Evolutionary conservation across 2,329 filamentous ascomycete species (phyloP), one percentile per base, ranked within the genome.

Genomic region (Fusarium chlamydosporum): DNA sequence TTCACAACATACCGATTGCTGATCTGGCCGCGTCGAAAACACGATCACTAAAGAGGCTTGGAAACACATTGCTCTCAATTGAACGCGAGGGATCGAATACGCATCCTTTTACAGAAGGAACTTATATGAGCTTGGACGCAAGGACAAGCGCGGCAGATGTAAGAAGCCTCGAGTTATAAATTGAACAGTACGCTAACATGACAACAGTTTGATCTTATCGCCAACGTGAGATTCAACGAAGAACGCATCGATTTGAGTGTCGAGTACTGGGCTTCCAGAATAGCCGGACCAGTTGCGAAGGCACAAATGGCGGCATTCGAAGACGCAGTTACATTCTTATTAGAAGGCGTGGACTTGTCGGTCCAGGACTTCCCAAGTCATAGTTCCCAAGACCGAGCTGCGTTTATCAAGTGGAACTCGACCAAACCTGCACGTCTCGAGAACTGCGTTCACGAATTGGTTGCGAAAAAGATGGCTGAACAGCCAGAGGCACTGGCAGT

Each of bases 121-220:
- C 48, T 18, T 52, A 41, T 20, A 52, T 52, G 48, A 52, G 48
- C n/a, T 41, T 52, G 26, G 48, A 52, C 35, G 35, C 48, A 33
- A 52, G 48, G 48, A 52, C 48, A 31, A 52, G 48, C 48, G 48
- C 48, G n/a, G 48, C 48, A 52, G 48, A 52, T 12, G 48, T 52
- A 40, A 51, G 48, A 52, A 41, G 9, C 15, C 9, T 23, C 7
- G 26, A 41, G 48, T 41, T 41, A 9, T 33, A 12, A 41, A 33
- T 52, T 33, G n/a, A 52, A 31, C 16, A 23, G n/a, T n/a, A 52
- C n/a, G 48, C 48, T 52, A 52, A 52, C 48, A 41, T 23, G 35
- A 52, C 35, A 18, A 41, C n/a, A 52, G 48, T 52, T 52, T 52
- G 48, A 52, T 23, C 48, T 52, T 40, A 23, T 52, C 37, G 48